These are phyloP conservation scores for Apiotrichum laibachii DNA, from an alignment of 1,284 basidiomycete genomes.

Conservation along the genomic window DNA sequence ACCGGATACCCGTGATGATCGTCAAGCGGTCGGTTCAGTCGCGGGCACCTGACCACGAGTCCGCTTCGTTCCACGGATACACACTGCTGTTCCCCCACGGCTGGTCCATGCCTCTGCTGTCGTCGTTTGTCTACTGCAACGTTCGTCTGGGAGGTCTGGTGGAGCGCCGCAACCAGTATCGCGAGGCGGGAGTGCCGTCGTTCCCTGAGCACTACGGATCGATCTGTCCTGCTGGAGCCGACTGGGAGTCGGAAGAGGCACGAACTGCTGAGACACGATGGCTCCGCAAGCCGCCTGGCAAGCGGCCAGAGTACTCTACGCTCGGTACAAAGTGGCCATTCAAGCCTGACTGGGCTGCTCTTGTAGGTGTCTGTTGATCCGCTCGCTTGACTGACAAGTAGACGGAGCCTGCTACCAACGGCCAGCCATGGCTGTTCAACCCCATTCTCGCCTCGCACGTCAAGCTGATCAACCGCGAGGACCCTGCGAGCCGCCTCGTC, in stretches of 20 bases:
- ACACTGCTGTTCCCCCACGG: conserved; percentile 76
- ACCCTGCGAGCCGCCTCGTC: conserved; percentile 51
- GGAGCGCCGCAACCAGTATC: conserved; percentile 70
- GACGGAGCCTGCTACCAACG: conserved; percentile 34
- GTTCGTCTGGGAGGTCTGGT: conserved; percentile 76
- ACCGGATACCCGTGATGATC: conserved; percentile 74
- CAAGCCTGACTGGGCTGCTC: conserved; percentile 66
- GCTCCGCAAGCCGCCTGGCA: conserved; percentile 78
- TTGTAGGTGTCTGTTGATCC: conserved; percentile 52
- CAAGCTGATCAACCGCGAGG: not conserved
- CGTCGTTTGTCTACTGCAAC: conserved; percentile 73
- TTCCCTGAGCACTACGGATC: conserved; percentile 80
- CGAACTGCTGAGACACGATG: conserved; percentile 60
- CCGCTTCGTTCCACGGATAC: conserved; percentile 67
- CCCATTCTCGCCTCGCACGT: conserved; percentile 51
- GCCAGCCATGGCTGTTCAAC: conserved; percentile 62
- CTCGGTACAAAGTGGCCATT: conserved; percentile 69
- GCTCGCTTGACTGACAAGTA: not conserved
- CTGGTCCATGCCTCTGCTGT: conserved; percentile 83
- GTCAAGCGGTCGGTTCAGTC: conserved; percentile 68
- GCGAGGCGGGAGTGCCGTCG: conserved; percentile 68
- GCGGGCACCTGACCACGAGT: not conserved
- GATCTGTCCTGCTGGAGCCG: conserved; percentile 57
- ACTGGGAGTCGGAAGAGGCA: conserved; percentile 56
- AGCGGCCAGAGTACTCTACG: conserved; percentile 68